Conservation (phyloP, 75 land plant species). For the Cryptomeria japonica region DNA sequence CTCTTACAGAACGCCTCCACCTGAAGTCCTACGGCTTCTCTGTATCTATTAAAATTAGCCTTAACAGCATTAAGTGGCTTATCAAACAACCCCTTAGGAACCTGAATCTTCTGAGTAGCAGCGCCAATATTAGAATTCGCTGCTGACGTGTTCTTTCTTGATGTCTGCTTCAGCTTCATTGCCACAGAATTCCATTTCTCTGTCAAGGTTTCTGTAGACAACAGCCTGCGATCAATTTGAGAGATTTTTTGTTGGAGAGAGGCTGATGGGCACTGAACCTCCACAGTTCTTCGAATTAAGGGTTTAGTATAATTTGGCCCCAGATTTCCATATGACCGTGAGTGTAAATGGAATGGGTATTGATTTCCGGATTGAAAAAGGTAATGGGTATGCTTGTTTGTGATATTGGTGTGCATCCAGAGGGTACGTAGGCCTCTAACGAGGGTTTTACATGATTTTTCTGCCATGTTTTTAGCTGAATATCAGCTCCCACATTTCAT, state of each 20-base stretch:
- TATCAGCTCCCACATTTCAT: slow-evolving; percentile 6
- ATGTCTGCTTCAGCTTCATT: slow-evolving; percentile 26
- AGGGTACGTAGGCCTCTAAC: slow-evolving; percentile 3
- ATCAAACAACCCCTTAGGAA: slow-evolving; percentile 21
- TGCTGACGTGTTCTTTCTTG: slow-evolving; percentile 7
- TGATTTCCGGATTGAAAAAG: slow-evolving; percentile 2
- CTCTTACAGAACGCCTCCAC: slow-evolving; percentile 93
- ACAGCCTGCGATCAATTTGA: background rate
- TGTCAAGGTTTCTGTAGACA: slow-evolving; percentile 8
- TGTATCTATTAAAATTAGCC: slow-evolving; percentile 42
- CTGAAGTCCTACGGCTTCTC: slow-evolving; percentile 77
- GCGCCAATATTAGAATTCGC: slow-evolving; percentile 9
- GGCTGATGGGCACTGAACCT: background rate
- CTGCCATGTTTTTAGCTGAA: slow-evolving; percentile 1
- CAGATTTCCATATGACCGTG: slow-evolving; percentile 1
- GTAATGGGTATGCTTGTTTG: slow-evolving; percentile 1
- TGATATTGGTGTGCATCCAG: slow-evolving; percentile 4
- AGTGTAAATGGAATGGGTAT: background rate
- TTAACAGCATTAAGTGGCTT: slow-evolving; percentile 45
- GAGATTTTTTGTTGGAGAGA: background rate
- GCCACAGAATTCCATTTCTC: slow-evolving; percentile 19
- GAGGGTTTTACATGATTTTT: slow-evolving; percentile 3
- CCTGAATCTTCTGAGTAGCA: background rate
- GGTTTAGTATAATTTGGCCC: background rate
- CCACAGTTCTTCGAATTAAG: background rate